Base-by-base conservation (phyloP, 148 eudicot genomes). In the Rhododendron vialii region DNA sequence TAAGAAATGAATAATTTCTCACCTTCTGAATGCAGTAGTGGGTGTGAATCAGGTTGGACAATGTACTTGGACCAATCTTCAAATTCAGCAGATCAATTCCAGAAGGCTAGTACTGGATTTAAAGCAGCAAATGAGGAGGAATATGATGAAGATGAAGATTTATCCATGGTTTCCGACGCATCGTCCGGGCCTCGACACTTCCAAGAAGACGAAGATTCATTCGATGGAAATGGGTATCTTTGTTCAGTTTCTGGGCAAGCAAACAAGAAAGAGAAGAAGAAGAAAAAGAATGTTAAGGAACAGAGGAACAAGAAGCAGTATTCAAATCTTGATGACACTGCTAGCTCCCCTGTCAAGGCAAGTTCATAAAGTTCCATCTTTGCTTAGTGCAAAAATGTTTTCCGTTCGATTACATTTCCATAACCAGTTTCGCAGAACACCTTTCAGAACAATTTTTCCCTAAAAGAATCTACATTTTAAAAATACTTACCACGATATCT, bases 31-130 rank as follows among this genome's bases (percentile, higher is more conserved):
- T 90, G 89, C 87, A 90, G 93, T 36, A 92, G 93, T 86, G 97
- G 94, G 43, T 92, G 96, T 88, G 97, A 94, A 85, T 95, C 98
- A 14, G 98, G 98, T 43, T 95, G 98, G 98, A 95, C 98, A 26
- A 88, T 83, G 88, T 95, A 95, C 91, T 86, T 95, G n/a, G 92
- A 92, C 85, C 96, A 94, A 83, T 89, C 94, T 6, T 86, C 92
- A n/a, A 80, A 87, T 65, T 89, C 92, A 28, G 85, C 71, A 48
- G 77, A 88, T 84, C 88, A 84, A 65, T 30, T 53, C 77, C 88
- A 84, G 73, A 82, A 71, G 71, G 69, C 5, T 33, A 78, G 20
- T 17, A 80, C 26, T 47, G 78, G 86, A 75, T 88, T 80, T 61
- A 86, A 82, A 55, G 89, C 77, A 22, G 41, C 78, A 43, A 86